Evolutionary conservation across 2,329 filamentous ascomycete species (phyloP), one percentile per base, ranked within the genome.

Genomic region (Cytospora schulzeri): DNA sequence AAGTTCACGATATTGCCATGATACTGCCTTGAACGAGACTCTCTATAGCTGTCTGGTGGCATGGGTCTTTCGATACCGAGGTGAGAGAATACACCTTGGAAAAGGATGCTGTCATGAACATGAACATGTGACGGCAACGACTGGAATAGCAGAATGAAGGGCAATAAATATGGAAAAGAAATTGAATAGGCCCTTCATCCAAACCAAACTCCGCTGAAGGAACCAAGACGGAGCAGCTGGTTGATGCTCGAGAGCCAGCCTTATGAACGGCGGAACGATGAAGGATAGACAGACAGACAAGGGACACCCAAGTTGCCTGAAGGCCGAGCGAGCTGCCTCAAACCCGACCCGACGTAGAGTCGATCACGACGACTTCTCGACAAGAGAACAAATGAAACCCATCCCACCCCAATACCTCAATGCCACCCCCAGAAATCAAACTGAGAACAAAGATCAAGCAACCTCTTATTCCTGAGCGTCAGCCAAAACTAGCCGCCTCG

Each of bases 381-480:
- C 53, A 57, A 31, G 19, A 33, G 31, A 31, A 66, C 64, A 66
- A 57, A 61, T 53, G 61, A 64, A 66, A 66, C 38, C 31, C 26
- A 28, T 45, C 57, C 61, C 53, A 50, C 31, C 56, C 28, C 4
- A 28, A 51, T 53, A 55, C 45, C 63, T 41, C 58, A 26, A 62
- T 57, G 48, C 53, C 64, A 35, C 33, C 57, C n/a, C 29, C 12
- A 19, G 57, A 53, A 26, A 31, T 38, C 22, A 24, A 45, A 31
- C 4, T 22, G 28, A n/a, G 12, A 60, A 41, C 15, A 4, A 22
- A 22, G 17, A 48, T 14, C n/a, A 48, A 48, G 45, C 45, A n/a
- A 15, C 17, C 45, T 24, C 45, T 48, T 14, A 9, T 22, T 14
- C 9, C 45, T 24, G 45, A 22, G 45, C n/a, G 19, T 48, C 45